Percentiles rank a stretch among this genome's conserved stretches.
These are phyloP conservation scores for Starmerella stellata DNA, from an alignment of 805 yeast species.

Conservation along the genomic window DNA sequence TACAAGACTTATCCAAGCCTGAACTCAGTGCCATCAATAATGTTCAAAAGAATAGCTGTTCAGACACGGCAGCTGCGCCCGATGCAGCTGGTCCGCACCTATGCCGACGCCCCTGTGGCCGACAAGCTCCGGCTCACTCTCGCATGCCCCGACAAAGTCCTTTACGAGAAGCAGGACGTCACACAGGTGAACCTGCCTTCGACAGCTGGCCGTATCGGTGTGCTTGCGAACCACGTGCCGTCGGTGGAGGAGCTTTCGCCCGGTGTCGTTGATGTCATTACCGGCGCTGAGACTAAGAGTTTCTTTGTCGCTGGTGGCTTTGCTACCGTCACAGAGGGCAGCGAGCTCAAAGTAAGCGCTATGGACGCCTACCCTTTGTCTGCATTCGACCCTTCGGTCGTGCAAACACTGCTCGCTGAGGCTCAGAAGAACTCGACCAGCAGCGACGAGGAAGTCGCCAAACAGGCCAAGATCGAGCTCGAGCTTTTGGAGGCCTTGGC, in stretches of 20 bases:
- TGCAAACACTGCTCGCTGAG: slow-evolving; percentile 67
- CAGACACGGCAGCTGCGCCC: slow-evolving; percentile 13
- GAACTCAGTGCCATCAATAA: slow-evolving; percentile 9
- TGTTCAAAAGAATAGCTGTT: slow-evolving; percentile 16
- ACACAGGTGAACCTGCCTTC: slow-evolving; percentile 90
- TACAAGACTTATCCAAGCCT: no score
- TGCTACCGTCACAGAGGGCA: slow-evolving; percentile 90
- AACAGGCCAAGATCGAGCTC: slow-evolving; percentile 87
- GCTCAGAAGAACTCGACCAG: slow-evolving; percentile 82
- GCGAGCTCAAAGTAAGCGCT: slow-evolving; percentile 74
- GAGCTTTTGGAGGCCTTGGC: slow-evolving; percentile 92
- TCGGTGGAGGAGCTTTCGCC: slow-evolving; percentile 90
- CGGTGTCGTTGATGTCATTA: slow-evolving; percentile 84
- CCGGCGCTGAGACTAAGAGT: slow-evolving; percentile 49
- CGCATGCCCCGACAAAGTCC: slow-evolving; percentile 55
- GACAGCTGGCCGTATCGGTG: slow-evolving; percentile 88
- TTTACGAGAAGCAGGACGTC: slow-evolving; percentile 20
- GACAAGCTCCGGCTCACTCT: slow-evolving; percentile 56
- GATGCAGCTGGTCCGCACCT: background rate
- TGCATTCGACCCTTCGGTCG: slow-evolving; percentile 58
- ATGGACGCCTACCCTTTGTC: slow-evolving; percentile 90
- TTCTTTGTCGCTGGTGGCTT: slow-evolving; percentile 91
- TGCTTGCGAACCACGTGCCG: slow-evolving; percentile 94
- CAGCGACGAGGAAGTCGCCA: slow-evolving; percentile 68
- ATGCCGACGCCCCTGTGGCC: slow-evolving; percentile 9